Evolutionary conservation across 495 filamentous ascomycete genomes (phyloP).

Genomic region (Daldinia caldariorum): DNA sequence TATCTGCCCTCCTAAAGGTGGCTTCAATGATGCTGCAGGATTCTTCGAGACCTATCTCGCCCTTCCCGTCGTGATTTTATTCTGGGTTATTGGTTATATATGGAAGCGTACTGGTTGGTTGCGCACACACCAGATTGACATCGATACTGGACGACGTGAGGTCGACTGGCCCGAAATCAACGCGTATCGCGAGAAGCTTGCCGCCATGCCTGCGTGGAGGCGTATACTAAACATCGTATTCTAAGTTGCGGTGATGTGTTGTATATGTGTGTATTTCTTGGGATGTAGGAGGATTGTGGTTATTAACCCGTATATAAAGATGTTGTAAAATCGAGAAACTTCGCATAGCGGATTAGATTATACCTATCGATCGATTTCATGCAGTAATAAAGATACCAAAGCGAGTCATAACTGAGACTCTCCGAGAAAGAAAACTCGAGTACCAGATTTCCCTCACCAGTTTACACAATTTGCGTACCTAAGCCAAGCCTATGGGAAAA

Average conservation of each 20-base stretch:
- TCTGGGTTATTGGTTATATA: slow-evolving; percentile 62
- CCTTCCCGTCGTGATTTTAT: slow-evolving; percentile 64
- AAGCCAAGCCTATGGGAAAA: too few relatives aligned
- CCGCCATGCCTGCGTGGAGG: slow-evolving; percentile 62
- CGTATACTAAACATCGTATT: slow-evolving; percentile 58
- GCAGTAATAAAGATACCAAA: not conserved
- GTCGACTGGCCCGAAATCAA: slow-evolving; percentile 66
- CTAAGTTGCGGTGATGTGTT: slow-evolving; percentile 43
- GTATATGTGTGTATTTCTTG: slow-evolving; percentile 3
- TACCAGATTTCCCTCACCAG: not conserved
- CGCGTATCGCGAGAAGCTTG: slow-evolving; percentile 53
- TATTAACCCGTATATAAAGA: slow-evolving; percentile 2
- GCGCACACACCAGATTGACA: slow-evolving; percentile 64
- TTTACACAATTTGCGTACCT: not conserved
- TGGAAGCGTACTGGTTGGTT: slow-evolving; percentile 72
- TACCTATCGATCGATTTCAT: not conserved
- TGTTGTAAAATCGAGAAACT: slow-evolving; percentile 2
- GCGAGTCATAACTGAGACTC: not conserved
- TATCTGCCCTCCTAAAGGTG: slow-evolving; percentile 55
- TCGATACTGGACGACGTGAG: slow-evolving; percentile 70
- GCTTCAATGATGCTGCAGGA: slow-evolving; percentile 57
- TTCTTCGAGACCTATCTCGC: slow-evolving; percentile 75
- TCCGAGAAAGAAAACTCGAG: not conserved
- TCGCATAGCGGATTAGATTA: not conserved
- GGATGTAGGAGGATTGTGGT: not conserved